Conservation (phyloP, 2,329 filamentous ascomycete species). For the Bipolaris cookei region DNA sequence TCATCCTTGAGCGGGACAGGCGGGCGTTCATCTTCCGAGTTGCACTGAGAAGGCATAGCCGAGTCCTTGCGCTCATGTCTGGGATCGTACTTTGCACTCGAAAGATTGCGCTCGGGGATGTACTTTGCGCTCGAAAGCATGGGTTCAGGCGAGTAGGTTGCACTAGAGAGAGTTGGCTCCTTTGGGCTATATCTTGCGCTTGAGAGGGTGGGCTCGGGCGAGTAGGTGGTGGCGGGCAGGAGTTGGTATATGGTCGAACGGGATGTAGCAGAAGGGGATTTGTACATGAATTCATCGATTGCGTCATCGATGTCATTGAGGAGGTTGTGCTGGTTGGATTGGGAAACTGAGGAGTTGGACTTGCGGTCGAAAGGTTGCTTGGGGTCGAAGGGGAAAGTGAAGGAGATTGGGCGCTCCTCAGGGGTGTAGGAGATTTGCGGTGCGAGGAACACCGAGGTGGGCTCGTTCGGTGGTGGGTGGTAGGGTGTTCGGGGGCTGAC, state of each 20-base stretch:
- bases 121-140: conserved; percentile 21
- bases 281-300: conserved; percentile 34
- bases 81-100: conserved; percentile 15
- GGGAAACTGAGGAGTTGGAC: conserved; percentile 14
- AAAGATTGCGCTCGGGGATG: background rate
- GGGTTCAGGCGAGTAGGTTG: background rate
- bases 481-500: conserved; percentile 9
- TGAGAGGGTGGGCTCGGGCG: conserved; percentile 7
- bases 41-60: conserved; percentile 18
- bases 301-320: conserved; percentile 35
- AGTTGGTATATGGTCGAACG: conserved; percentile 20
- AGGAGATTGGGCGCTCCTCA: conserved; percentile 24
- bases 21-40: conserved; percentile 5
- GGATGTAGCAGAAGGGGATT: conserved; percentile 21
- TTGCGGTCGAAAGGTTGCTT: conserved; percentile 24
- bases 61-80: conserved; percentile 32
- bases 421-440: conserved; percentile 21
- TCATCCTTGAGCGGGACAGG: conserved; percentile 16
- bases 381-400: conserved; percentile 23
- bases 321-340: conserved; percentile 21
- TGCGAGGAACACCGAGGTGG: background rate
- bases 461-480: conserved; percentile 3
- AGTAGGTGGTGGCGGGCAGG: conserved; percentile 26
- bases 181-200: conserved; percentile 17
- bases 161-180: background rate